A percentile compares a stretch with the other conserved stretches of the same genome.
Conservation (phyloP, 495 filamentous ascomycete species). For the Podospora didyma region DNA sequence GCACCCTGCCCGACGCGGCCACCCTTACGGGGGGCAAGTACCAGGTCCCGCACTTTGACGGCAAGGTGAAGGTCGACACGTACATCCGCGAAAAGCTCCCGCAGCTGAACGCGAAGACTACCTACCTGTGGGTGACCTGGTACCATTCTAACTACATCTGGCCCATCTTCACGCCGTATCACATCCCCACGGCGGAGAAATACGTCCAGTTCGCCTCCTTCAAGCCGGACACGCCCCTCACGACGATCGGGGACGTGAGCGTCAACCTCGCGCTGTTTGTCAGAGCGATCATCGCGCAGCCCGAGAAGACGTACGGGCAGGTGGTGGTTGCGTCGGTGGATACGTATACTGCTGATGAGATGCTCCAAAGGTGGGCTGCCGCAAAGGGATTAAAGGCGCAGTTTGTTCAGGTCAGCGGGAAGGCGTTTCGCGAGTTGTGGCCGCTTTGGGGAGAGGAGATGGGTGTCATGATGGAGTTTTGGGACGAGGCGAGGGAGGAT, state of each 20-base stretch:
- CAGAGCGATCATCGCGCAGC: conserved; percentile 35
- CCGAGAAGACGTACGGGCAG: conserved; percentile 27
- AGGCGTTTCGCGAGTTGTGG: conserved; percentile 31
- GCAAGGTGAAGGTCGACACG: conserved; percentile 32
- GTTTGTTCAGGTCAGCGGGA: conserved; percentile 17
- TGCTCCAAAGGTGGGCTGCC: conserved; percentile 35
- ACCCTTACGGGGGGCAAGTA: conserved; percentile 26
- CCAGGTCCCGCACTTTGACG: conserved; percentile 37
- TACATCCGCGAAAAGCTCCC: conserved; percentile 29
- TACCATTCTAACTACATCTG: conserved; percentile 30
- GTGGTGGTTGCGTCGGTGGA: conserved; percentile 31
- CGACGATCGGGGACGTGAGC: conserved; percentile 33
- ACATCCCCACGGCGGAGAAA: conserved; percentile 23
- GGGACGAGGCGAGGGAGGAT: conserved; percentile 25
- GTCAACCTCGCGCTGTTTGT: conserved; percentile 38
- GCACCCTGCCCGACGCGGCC: conserved; percentile 26
- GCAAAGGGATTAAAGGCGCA: conserved; percentile 24
- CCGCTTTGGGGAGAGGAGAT: conserved; percentile 34
- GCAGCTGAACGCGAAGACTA: conserved; percentile 30
- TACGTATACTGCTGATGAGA: conserved; percentile 24
- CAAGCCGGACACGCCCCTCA: conserved; percentile 27
- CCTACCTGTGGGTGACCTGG: conserved; percentile 36
- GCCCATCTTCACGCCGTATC: conserved; percentile 32
- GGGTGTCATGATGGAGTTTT: conserved; percentile 39
- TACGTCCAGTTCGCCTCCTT: conserved; percentile 32